These are phyloP conservation scores for Takashimella tepidaria DNA, from an alignment of 1,284 basidiomycete species.

Conservation along the genomic window DNA sequence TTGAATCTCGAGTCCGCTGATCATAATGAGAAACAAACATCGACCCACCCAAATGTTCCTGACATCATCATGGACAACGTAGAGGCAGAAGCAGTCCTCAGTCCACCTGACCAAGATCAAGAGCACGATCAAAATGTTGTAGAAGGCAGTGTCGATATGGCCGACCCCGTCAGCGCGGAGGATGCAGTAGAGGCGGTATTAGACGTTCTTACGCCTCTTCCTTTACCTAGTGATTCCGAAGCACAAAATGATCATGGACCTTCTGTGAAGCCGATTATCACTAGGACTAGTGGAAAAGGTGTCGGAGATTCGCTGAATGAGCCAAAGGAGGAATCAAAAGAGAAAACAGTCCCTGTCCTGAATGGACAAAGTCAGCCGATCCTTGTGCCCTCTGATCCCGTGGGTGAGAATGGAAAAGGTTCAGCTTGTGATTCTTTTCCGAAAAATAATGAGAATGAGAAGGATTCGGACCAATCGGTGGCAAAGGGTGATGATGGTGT, in stretches of 20 bases:
- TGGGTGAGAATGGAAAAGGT: not conserved
- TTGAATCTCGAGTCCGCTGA: no score
- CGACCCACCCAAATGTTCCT: not conserved
- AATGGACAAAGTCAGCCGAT: constrained; percentile 29
- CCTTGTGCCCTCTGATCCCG: constrained; percentile 6
- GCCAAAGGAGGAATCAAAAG: not conserved
- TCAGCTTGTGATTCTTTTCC: not conserved
- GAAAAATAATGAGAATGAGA: not conserved
- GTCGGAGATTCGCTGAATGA: not conserved
- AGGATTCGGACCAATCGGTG: not conserved
- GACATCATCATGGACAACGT: not conserved
- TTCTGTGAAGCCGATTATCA: no score
- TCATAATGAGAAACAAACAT: no score
- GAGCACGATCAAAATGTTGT: not conserved
- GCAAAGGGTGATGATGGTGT: not conserved
- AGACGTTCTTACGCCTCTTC: not conserved
- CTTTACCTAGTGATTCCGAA: not conserved
- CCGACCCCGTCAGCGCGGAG: not conserved
- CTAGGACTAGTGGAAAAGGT: not conserved
- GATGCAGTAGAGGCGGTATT: constrained; percentile 1
- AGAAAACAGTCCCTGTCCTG: constrained; percentile 10
- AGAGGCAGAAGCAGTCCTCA: not conserved
- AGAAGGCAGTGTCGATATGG: not conserved
- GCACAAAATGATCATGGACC: not conserved
- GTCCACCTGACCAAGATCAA: not conserved